Evolutionary conservation across 2,329 filamentous ascomycete species (phyloP), one percentile per base, ranked within the genome.

Genomic region (Bipolaris bicolor): DNA sequence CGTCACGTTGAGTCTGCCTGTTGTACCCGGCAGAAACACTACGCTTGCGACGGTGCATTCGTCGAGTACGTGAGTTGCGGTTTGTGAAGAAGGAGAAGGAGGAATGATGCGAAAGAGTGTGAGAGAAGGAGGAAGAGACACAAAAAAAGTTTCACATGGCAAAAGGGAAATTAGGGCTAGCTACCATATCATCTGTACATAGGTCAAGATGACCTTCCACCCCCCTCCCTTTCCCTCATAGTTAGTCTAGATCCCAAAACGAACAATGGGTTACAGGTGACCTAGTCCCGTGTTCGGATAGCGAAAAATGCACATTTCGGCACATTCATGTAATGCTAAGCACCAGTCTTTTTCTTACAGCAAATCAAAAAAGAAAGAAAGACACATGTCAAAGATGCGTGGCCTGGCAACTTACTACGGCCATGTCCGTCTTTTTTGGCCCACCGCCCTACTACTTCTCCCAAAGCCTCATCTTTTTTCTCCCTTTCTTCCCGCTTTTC

Each of bases 1-100:
- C 47, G 44, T 29, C 9, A 58, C 47, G 11, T 26, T 58, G 13
- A 55, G 50, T n/a, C 37, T 53, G 16, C 52, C 60, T n/a, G 29
- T 37, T 22, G 29, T 49, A 16, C 39, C 53, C 2, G 48, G 50
- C 20, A 43, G 10, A n/a, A 55, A 60, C 31, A 33, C 51, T 16
- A 47, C 59, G 15, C 40, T 57, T 33, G 37, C 51, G n/a, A 48
- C 31, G 31, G 22, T 57, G 11, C 33, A 1, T 16, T 16, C 6
- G 11, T 34, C 26, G 13, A 16, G 15, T 1, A 49, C 29, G 4
- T 31, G 29, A 31, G 5, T 11, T n/a, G 45, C 18, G 34, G 29
- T 3, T 7, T 45, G 15, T 6, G 24, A 45, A 26, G 15, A 7
- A 15, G 5, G 22, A 5, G 22, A 24, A 7, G 41, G 24, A 31